These are phyloP conservation scores for Plasmodium berghei DNA, from an alignment of 169 alveolate genomes.

Conservation along the genomic window DNA sequence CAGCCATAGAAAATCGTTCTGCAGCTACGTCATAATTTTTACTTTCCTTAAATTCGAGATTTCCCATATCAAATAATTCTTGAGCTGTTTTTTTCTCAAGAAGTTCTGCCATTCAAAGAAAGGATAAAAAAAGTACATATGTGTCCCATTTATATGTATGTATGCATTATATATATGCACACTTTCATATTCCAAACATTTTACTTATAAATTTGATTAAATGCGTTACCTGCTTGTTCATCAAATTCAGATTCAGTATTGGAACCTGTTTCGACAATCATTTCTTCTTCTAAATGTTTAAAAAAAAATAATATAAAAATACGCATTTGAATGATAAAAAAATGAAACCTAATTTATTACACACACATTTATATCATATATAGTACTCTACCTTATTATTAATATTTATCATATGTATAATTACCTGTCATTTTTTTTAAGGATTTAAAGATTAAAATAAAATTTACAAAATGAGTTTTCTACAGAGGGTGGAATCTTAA, in stretches of 20 bases:
- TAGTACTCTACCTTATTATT: too few species aligned
- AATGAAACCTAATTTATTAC: not conserved
- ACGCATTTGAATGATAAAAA: not conserved
- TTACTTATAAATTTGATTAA: not conserved
- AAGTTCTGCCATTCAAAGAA: conserved; percentile 21
- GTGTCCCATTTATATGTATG: not conserved
- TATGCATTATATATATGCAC: not conserved
- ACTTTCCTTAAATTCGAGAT: conserved; percentile 63
- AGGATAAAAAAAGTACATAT: not conserved
- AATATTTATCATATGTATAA: not conserved
- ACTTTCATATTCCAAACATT: not conserved
- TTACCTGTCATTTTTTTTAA: conserved; percentile 59
- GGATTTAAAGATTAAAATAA: conserved; percentile 5
- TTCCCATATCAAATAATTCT: conserved; percentile 73
- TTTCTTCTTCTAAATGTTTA: conserved; percentile 34
- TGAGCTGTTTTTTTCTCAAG: conserved; percentile 63
- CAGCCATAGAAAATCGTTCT: conserved; percentile 72
- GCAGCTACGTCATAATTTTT: conserved; percentile 68
- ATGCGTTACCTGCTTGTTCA: conserved; percentile 54
- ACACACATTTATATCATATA: too few species aligned
- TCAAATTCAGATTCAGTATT: conserved; percentile 66
- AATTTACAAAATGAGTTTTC: not conserved
- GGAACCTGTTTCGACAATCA: conserved; percentile 43
- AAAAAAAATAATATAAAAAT: not conserved
- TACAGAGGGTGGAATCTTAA: not conserved